These are phyloP conservation scores for Arthrobotrys sinensis DNA, from an alignment of 2,329 filamentous ascomycete species.

Conservation along the genomic window DNA sequence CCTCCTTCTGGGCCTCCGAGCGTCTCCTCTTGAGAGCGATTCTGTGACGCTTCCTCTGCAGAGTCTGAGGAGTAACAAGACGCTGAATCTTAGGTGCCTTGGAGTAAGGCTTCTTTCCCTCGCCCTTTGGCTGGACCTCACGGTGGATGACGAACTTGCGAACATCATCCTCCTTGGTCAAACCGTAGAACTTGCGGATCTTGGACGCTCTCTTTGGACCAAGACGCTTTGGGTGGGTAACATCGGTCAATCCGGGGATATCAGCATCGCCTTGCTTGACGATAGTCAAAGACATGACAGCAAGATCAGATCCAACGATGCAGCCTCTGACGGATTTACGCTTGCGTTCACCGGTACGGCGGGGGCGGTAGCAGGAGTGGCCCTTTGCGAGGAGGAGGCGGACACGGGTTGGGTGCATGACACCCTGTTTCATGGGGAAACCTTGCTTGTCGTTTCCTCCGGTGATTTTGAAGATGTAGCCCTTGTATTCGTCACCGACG, in stretches of 20 bases:
- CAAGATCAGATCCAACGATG: constrained; percentile 96
- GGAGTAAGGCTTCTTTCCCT: constrained; percentile 98
- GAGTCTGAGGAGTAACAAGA: constrained; percentile 98
- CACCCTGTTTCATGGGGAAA: constrained; percentile 99
- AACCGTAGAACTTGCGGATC: constrained; percentile 99
- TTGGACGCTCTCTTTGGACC: constrained; percentile 99
- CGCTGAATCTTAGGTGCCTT: constrained; percentile 99
- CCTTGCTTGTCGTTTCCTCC: constrained; percentile 99
- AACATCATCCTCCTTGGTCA: constrained; percentile 99
- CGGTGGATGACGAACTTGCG: constrained; percentile 99
- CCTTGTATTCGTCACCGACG: constrained; percentile 99
- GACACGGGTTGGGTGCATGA: constrained; percentile 99
- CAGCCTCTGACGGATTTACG: constrained; percentile 98
- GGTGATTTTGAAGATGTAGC: constrained; percentile 99
- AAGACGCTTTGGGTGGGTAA: constrained; percentile 98
- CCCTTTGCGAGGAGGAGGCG: constrained; percentile 91
- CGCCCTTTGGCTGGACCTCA: constrained; percentile 95
- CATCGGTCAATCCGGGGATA: constrained; percentile 96
- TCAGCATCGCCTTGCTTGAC: constrained; percentile 98
- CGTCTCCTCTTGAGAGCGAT: constrained; percentile 98
- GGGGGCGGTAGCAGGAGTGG: constrained; percentile 99
- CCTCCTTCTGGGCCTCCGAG: constrained; percentile 97
- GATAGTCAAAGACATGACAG: constrained; percentile 92
- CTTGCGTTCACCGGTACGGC: constrained; percentile 98
- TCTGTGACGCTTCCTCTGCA: constrained; percentile 99